phyloP scores from a whole-genome alignment of 75 land plant genomes.

The Larix kaempferi region DNA sequence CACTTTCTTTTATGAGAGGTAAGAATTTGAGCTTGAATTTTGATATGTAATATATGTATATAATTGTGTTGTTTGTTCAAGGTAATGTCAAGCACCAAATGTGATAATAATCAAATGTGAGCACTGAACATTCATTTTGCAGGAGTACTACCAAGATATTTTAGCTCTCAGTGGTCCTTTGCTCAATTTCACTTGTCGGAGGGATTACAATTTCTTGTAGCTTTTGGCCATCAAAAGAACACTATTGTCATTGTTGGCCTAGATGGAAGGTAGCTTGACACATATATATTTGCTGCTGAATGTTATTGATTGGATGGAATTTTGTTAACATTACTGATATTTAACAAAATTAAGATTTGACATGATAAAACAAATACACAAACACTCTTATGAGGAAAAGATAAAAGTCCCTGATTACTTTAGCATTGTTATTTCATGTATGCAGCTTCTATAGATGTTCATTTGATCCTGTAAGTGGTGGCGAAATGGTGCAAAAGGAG shows the following conservation, averaged over 20 bases:
- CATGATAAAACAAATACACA: neutral
- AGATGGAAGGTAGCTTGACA: conserved; percentile 63
- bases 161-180: conserved; percentile 93
- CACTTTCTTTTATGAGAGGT: conserved; percentile 96
- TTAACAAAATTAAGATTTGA: neutral
- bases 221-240: conserved; percentile 76
- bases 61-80: neutral
- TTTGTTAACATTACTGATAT: neutral
- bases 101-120: neutral
- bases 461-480: conserved; percentile 71
- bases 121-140: conserved; percentile 9
- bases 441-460: conserved; percentile 77
- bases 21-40: conserved; percentile 7
- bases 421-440: neutral
- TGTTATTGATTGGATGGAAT: neutral
- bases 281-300: neutral
- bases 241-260: conserved; percentile 65
- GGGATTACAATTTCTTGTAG: conserved; percentile 51
- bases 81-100: neutral
- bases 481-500: conserved; percentile 69
- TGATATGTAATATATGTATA: neutral
- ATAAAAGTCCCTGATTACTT: neutral
- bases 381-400: neutral
- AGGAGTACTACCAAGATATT: conserved; percentile 85
- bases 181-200: conserved; percentile 84